phyloP scores from a whole-genome alignment of 192 early-diverging fungal genomes.

The Coemansia interrupta region DNA sequence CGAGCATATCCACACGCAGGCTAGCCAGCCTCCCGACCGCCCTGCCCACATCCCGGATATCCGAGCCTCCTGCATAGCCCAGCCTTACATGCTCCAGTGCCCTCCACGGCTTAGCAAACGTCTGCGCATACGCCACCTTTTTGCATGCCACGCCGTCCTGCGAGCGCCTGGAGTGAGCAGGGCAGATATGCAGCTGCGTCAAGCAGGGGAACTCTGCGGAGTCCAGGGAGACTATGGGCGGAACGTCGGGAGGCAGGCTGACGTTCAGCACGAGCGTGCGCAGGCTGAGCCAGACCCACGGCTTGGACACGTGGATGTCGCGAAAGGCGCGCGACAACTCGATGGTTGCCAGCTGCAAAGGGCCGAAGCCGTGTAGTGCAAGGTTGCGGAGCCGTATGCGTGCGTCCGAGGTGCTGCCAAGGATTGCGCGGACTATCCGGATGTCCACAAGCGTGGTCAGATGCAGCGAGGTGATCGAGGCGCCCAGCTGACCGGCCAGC shows the following conservation, averaged over 20 bases:
- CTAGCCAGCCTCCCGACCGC: too few species aligned
- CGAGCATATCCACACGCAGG: too few species aligned
- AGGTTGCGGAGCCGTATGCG: constrained; percentile 14
- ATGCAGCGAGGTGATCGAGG: constrained; percentile 14
- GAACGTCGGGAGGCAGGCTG: neutral
- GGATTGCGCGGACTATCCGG: constrained; percentile 24
- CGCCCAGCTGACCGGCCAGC: constrained; percentile 8
- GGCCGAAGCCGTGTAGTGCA: constrained; percentile 23
- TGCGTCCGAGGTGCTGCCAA: constrained; percentile 1
- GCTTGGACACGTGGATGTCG: neutral
- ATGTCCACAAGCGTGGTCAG: constrained; percentile 37
- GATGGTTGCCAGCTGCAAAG: constrained; percentile 17
- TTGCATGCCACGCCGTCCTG: neutral
- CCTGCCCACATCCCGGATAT: too few species aligned
- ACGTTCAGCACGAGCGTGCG: constrained; percentile 12
- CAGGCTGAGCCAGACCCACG: constrained; percentile 6
- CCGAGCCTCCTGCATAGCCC: too few species aligned
- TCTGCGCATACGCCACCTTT: constrained; percentile 16
- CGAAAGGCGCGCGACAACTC: constrained; percentile 11
- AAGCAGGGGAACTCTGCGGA: constrained; percentile 35
- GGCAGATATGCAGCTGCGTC: constrained; percentile 1
- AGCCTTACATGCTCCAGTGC: neutral
- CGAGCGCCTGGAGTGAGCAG: neutral
- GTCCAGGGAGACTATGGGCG: constrained; percentile 11
- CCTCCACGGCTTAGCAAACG: constrained; percentile 34